Conservation (phyloP, 202 grass and related monocot genomes). For the Panicum hallii region DNA sequence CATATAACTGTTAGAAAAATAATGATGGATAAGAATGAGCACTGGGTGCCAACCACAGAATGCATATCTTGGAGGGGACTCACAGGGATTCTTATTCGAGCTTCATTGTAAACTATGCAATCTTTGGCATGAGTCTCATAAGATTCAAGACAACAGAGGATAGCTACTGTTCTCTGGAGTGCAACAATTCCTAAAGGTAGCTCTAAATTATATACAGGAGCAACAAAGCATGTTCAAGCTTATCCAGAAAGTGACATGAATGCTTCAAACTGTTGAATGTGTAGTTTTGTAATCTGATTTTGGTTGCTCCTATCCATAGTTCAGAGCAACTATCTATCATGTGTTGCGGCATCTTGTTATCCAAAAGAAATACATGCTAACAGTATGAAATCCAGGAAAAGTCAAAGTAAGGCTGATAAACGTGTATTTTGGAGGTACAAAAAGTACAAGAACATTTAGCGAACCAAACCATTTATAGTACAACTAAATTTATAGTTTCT, state of each 20-base stretch:
- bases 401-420: conserved; percentile 31
- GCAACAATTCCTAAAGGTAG: neutral
- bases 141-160: neutral
- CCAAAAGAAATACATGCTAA: conserved; percentile 28
- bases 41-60: conserved; percentile 24
- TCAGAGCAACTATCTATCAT: neutral
- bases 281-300: neutral
- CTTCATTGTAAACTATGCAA: conserved; percentile 15
- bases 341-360: conserved; percentile 25
- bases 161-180: conserved; percentile 20
- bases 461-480: conserved; percentile 23
- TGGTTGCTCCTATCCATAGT: neutral
- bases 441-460: conserved; percentile 38
- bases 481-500: conserved; percentile 17
- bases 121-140: neutral
- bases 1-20: conserved; percentile 20
- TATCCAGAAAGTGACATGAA: conserved; percentile 25
- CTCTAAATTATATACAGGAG: conserved; percentile 6
- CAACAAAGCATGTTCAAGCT: conserved; percentile 30
- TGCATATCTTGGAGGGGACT: neutral
- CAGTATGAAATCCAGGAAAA: conserved; percentile 24
- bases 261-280: conserved; percentile 13
- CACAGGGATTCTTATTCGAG: conserved; percentile 28
- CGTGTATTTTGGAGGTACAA: conserved; percentile 12
- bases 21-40: conserved; percentile 31